These are phyloP conservation scores for Dispira simplex DNA, from an alignment of 192 early-diverging fungal species.

Conservation along the genomic window DNA sequence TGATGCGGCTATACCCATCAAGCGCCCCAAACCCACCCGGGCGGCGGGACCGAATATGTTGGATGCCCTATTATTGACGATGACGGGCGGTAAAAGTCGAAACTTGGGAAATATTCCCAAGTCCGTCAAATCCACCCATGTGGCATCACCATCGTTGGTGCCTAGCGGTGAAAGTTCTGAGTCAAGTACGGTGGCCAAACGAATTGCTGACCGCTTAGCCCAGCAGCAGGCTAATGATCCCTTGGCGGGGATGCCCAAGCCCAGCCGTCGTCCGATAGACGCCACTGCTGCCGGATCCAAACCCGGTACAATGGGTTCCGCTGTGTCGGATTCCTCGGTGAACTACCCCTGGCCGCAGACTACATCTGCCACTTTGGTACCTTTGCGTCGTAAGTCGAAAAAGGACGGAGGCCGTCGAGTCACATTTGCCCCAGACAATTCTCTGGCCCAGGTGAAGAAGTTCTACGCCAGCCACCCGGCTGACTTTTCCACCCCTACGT, in stretches of 20 bases:
- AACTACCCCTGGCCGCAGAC: background rate
- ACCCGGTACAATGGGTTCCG: background rate
- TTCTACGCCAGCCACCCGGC: slow-evolving; percentile 6
- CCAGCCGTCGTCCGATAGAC: background rate
- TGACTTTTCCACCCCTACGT: slow-evolving; percentile 4
- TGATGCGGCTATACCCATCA: background rate
- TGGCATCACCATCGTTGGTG: background rate
- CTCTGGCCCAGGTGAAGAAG: background rate
- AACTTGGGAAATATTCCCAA: background rate
- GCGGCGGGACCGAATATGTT: background rate
- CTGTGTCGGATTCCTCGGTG: background rate
- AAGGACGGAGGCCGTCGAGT: background rate
- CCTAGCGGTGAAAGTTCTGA: background rate
- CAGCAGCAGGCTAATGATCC: background rate
- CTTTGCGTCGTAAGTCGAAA: background rate
- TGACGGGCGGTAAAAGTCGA: background rate
- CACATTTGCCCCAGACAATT: background rate
- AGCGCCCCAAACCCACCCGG: background rate
- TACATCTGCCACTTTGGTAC: background rate
- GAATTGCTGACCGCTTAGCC: background rate
- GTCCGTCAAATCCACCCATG: background rate
- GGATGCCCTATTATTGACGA: background rate
- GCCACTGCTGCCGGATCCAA: no score
- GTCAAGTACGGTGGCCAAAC: background rate
- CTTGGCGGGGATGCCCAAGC: background rate